Evolutionary conservation across 2,329 filamentous ascomycete genomes (phyloP).

Genomic region (Zasmidium angulare): DNA sequence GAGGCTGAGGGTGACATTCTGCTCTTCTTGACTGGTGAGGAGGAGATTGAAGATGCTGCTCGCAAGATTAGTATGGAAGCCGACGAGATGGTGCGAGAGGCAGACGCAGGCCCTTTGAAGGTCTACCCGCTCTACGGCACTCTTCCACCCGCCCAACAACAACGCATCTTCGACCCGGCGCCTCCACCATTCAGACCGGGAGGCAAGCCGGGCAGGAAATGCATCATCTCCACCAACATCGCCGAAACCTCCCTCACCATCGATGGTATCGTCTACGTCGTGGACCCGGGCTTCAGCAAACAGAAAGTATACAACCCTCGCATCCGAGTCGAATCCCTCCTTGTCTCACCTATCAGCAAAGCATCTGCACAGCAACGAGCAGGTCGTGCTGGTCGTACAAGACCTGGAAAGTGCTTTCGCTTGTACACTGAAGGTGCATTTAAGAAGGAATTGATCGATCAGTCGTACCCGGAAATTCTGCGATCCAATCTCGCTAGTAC

Average conservation of each 20-base stretch:
- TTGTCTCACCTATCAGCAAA: conserved; percentile 98
- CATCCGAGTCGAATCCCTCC: conserved; percentile 89
- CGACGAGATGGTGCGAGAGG: conserved; percentile 88
- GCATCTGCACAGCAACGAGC: conserved; percentile 95
- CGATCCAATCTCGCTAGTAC: conserved; percentile 93
- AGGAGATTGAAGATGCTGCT: conserved; percentile 96
- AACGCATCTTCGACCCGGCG: conserved; percentile 84
- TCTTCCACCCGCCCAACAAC: conserved; percentile 83
- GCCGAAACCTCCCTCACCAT: conserved; percentile 97
- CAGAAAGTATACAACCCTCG: conserved; percentile 99
- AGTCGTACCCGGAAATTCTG: conserved; percentile 94
- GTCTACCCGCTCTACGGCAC: conserved; percentile 95
- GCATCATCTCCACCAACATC: conserved; percentile 94
- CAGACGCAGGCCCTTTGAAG: conserved; percentile 82
- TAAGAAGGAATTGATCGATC: conserved; percentile 96
- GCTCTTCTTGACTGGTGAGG: conserved; percentile 93
- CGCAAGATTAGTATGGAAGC: conserved; percentile 87
- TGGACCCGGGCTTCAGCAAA: conserved; percentile 99
- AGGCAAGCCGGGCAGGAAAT: conserved; percentile 86
- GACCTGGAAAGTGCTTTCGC: conserved; percentile 96
- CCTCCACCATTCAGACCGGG: conserved; percentile 70
- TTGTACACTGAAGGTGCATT: conserved; percentile 94
- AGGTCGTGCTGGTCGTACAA: conserved; percentile 97
- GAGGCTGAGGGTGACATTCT: conserved; percentile 91
- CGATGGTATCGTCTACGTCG: conserved; percentile 97